Conservation (phyloP, 2,329 filamentous ascomycete species). For the Capronia americana region DNA sequence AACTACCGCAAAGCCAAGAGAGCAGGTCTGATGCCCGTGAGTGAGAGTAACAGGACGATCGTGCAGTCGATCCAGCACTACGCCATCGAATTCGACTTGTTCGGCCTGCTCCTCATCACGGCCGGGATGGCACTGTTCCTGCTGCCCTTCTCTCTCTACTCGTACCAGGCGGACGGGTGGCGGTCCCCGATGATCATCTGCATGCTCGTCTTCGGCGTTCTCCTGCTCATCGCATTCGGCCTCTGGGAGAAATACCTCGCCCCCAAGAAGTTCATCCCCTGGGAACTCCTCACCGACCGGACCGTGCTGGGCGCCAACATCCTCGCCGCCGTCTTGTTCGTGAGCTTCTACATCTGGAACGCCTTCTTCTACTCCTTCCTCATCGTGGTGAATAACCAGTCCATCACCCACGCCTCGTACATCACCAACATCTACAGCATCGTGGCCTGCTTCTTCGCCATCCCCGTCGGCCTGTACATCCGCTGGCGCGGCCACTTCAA, state of each 20-base stretch:
- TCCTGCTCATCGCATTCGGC: conserved; percentile 60
- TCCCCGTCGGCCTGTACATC: conserved; percentile 52
- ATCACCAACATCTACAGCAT: conserved; percentile 50
- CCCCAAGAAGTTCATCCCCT: conserved; percentile 60
- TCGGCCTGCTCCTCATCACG: conserved; percentile 65
- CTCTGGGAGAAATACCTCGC: conserved; percentile 62
- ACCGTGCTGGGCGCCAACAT: conserved; percentile 60
- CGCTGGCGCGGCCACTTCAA: conserved; percentile 59
- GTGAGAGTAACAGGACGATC: conserved; percentile 45
- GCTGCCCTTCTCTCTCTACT: conserved; percentile 66
- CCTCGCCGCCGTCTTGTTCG: conserved; percentile 54
- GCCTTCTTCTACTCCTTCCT: conserved; percentile 61
- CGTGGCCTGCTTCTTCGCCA: conserved; percentile 65
- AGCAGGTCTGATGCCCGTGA: conserved; percentile 55
- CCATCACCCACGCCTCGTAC: conserved; percentile 50
- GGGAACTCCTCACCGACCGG: conserved; percentile 53
- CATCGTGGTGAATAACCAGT: conserved; percentile 57
- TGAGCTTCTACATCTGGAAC: conserved; percentile 59
- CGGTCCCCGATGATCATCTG: conserved; percentile 54
- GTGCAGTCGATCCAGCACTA: conserved; percentile 58
- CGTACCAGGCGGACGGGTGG: conserved; percentile 53
- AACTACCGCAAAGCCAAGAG: conserved; percentile 64
- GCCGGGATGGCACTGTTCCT: conserved; percentile 67
- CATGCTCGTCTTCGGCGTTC: conserved; percentile 60
- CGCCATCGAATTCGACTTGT: conserved; percentile 62